phyloP scores from a whole-genome alignment of 192 early-diverging fungal species.

The Gryganskiella cystojenkinii region DNA sequence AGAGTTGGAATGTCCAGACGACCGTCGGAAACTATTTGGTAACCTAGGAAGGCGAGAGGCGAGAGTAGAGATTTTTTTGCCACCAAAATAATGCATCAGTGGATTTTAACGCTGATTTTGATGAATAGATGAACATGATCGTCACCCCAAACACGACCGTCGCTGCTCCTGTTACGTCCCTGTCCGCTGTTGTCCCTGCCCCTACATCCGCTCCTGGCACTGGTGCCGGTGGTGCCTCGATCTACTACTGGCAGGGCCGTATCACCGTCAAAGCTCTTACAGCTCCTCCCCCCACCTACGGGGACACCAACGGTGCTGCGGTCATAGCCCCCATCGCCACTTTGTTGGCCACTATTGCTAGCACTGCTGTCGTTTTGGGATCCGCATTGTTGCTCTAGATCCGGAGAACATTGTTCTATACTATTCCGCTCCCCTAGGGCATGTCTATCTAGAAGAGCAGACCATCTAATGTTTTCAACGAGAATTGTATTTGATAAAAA shows the following conservation, averaged over 20 bases:
- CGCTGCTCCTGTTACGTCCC: neutral
- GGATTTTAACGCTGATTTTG: neutral
- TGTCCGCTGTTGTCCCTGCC: neutral
- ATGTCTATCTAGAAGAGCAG: too few relatives aligned
- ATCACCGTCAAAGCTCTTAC: neutral
- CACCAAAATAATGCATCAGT: neutral
- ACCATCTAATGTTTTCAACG: too few relatives aligned
- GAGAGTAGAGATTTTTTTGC: neutral
- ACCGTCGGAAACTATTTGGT: conserved; percentile 26
- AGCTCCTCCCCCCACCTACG: neutral
- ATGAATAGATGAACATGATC: conserved; percentile 25
- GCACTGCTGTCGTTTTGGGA: conserved; percentile 1
- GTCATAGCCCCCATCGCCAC: neutral
- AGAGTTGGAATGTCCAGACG: conserved; percentile 24
- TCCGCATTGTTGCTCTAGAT: neutral
- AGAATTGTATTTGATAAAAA: too few relatives aligned
- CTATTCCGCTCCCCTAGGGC: too few relatives aligned
- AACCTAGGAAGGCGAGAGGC: neutral
- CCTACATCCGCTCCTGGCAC: neutral
- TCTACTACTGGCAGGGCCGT: conserved; percentile 19
- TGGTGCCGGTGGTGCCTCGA: neutral
- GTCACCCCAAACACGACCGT: conserved; percentile 27
- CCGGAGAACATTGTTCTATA: too few relatives aligned
- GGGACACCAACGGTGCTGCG: neutral
- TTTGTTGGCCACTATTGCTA: neutral